These are phyloP conservation scores for Hypoxylon lenormandii DNA, from an alignment of 495 filamentous ascomycete genomes.

Conservation along the genomic window DNA sequence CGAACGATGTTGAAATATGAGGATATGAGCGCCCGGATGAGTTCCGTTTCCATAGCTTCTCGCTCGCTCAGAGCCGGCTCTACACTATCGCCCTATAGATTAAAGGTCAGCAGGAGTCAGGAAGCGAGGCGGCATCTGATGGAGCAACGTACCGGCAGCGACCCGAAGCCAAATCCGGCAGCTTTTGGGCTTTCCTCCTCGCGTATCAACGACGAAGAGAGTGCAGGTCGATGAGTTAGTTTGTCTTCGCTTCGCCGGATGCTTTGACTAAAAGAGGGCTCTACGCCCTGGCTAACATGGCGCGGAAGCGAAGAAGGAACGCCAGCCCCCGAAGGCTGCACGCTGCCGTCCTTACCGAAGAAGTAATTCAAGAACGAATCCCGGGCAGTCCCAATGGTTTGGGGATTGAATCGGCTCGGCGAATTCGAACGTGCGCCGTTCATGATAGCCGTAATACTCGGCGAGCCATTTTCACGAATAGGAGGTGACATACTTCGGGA, in stretches of 20 bases:
- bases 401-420: conserved; percentile 69
- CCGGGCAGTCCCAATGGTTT: conserved; percentile 63
- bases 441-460: conserved; percentile 72
- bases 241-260: conserved; percentile 80
- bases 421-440: conserved; percentile 75
- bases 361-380: conserved; percentile 99
- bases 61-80: conserved; percentile 92
- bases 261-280: conserved; percentile 85
- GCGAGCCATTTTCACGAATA: conserved; percentile 69
- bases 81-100: conserved; percentile 58
- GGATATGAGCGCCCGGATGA: conserved; percentile 93
- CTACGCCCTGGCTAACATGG: conserved; percentile 77
- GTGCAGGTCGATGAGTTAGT: conserved; percentile 54
- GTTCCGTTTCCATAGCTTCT: conserved; percentile 95
- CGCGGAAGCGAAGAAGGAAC: conserved; percentile 60
- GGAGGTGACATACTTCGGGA: conserved; percentile 83
- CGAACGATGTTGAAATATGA: conserved; percentile 99
- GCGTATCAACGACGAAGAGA: conserved; percentile 48
- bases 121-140: not conserved
- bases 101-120: conserved; percentile 47
- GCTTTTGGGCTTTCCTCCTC: conserved; percentile 54
- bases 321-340: conserved; percentile 59
- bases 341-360: conserved; percentile 89
- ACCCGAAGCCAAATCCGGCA: conserved; percentile 53
- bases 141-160: conserved; percentile 41